Evolutionary conservation across 768 basidiomycete genomes (phyloP), one percentile per base, ranked within the genome.

Genomic region (Hygrophorus pudorinus): DNA sequence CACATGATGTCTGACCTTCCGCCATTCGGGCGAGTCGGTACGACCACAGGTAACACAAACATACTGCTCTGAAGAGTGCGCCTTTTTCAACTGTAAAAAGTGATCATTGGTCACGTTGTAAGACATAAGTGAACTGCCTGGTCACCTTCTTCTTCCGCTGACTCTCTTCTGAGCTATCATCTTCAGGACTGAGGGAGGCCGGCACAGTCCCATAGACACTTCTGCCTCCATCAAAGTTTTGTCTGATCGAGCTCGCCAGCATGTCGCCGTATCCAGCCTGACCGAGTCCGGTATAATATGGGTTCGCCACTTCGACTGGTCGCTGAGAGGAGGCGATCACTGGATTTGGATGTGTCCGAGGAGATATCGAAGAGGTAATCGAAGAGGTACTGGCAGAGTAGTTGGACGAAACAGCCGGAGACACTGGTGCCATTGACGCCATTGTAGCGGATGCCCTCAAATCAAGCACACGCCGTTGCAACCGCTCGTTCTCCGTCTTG

Each of bases 1-100:
- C 24, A 24, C 7, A 24, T 24, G 7, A 24, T 24, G 7, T 24
- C 62, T 16, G 18, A 68, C 88, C 74, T 91, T 93, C 54, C 94
- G 76, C 94, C 94, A 99, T 65, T 99, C 94, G 0, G 96, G 93
- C 33, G 90, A 93, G 62, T 92, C 89, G 1, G 93, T 97, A 47
- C 90, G 73, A 13, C 96, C 96, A 54, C 94, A 99, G 11, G 83
- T 90, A 27, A 87, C 73, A 56, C 92, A 97, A 9, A 93, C 88
- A 57, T 90, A 78, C 56, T 85, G 83, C 44, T 87, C 85, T 3
- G 63, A 57, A 14, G 59, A 59, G 31, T 71, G 63, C 6, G 63
- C 56, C 49, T 78, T 79, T 57, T 75, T 75, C 44, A 59, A 41
- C 72, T 73, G 47, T 28, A 43, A 20, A 14, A 42, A 21, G 35